These are phyloP conservation scores for Penicillium argentinense DNA, from an alignment of 495 filamentous ascomycete genomes.

Conservation along the genomic window DNA sequence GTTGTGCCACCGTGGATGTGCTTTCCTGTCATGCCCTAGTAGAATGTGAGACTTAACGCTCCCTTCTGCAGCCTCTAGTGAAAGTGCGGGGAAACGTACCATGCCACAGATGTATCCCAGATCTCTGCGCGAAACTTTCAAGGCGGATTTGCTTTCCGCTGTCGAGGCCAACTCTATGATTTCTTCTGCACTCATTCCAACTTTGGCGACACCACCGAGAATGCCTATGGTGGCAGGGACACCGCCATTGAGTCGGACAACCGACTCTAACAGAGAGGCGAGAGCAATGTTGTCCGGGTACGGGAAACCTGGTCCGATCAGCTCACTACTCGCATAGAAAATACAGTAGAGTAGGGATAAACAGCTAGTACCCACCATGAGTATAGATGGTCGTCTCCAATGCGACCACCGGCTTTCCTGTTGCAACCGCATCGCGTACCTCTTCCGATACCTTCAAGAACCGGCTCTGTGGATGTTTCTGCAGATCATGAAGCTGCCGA, in stretches of 20 bases:
- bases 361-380: conserved; percentile 53
- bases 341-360: not conserved
- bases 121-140: conserved; percentile 87
- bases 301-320: conserved; percentile 62
- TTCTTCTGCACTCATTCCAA: conserved; percentile 71
- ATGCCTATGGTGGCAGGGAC: conserved; percentile 93
- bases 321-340: not conserved
- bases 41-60: conserved; percentile 13
- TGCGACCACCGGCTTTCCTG: conserved; percentile 79
- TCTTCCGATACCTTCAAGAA: conserved; percentile 80
- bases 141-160: conserved; percentile 58
- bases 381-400: conserved; percentile 91
- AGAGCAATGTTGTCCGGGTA: conserved; percentile 78
- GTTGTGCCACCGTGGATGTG: conserved; percentile 86
- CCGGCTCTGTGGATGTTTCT: conserved; percentile 41
- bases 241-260: conserved; percentile 77
- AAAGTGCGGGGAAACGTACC: conserved; percentile 46
- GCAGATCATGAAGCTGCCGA: conserved; percentile 35
- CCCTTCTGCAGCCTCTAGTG: conserved; percentile 1
- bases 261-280: conserved; percentile 65
- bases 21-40: conserved; percentile 61
- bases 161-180: conserved; percentile 67
- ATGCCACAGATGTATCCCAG: conserved; percentile 76
- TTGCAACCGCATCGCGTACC: conserved; percentile 69
- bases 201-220: conserved; percentile 73